Conservation (phyloP, 768 basidiomycete genomes). For the Leucosporidium creatinivorum region DNA sequence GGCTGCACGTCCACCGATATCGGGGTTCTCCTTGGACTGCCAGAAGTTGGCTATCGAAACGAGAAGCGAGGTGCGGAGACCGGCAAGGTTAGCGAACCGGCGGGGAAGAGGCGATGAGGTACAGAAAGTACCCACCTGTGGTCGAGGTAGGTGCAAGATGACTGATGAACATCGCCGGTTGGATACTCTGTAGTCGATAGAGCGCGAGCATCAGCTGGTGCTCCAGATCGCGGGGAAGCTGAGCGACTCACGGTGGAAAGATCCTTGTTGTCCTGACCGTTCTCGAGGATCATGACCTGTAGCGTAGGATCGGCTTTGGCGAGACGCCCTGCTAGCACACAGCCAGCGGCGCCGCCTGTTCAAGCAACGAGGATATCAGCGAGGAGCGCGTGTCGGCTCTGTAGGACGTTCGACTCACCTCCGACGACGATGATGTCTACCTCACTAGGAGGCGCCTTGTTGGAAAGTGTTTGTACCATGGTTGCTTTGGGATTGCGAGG, state of each 20-base stretch:
- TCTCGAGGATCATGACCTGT: constrained; percentile 70
- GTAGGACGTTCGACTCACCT: background rate
- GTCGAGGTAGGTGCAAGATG: constrained; percentile 47
- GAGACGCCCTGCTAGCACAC: constrained; percentile 61
- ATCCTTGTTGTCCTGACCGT: constrained; percentile 43
- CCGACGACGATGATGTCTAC: background rate
- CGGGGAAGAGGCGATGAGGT: too few relatives aligned
- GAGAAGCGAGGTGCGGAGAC: too few relatives aligned
- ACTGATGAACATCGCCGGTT: constrained; percentile 45
- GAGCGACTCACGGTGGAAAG: constrained; percentile 31
- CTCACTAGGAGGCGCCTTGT: background rate
- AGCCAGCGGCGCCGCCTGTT: constrained; percentile 43
- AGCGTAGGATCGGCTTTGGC: constrained; percentile 64
- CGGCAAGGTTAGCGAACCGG: too few relatives aligned
- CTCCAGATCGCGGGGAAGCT: background rate
- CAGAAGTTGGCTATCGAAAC: constrained; percentile 47
- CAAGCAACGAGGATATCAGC: background rate
- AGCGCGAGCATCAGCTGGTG: constrained; percentile 42
- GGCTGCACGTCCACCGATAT: constrained; percentile 56
- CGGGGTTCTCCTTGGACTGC: constrained; percentile 51
- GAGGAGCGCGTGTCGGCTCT: too few relatives aligned
- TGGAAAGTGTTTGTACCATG: background rate
- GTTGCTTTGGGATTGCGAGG: background rate
- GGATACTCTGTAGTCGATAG: background rate
- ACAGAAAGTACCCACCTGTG: constrained; percentile 54